These are phyloP conservation scores for Stagonosporopsis tanaceti DNA, from an alignment of 2,329 filamentous ascomycete genomes.

Conservation along the genomic window DNA sequence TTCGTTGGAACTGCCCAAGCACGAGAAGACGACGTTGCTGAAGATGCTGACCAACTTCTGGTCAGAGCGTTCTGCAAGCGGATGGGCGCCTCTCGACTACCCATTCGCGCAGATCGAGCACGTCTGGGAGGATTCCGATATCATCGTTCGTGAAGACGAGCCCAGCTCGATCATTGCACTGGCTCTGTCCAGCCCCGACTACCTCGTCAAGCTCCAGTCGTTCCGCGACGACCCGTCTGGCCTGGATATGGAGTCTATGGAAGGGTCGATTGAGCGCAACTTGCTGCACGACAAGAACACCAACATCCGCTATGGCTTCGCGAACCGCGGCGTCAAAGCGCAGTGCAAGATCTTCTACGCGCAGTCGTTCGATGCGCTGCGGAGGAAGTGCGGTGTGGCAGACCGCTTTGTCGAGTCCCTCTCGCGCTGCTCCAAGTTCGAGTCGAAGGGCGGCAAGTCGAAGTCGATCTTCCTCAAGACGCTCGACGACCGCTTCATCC, in stretches of 20 bases:
- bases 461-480: constrained; percentile 98
- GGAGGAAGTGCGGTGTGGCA: constrained; percentile 89
- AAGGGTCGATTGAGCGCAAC: constrained; percentile 83
- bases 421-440: constrained; percentile 95
- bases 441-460: constrained; percentile 96
- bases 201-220: constrained; percentile 77
- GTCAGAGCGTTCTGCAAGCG: constrained; percentile 95
- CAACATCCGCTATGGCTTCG: constrained; percentile 95
- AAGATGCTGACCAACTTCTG: constrained; percentile 97
- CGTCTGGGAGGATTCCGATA: constrained; percentile 95
- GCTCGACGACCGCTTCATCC: constrained; percentile 88
- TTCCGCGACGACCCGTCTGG: constrained; percentile 59
- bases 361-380: constrained; percentile 94
- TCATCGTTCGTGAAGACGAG: constrained; percentile 96
- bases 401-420: constrained; percentile 95
- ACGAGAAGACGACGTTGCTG: constrained; percentile 92
- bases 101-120: constrained; percentile 84
- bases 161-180: constrained; percentile 96
- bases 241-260: constrained; percentile 47
- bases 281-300: constrained; percentile 85
- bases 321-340: constrained; percentile 91
- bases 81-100: constrained; percentile 92
- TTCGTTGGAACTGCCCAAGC: constrained; percentile 82
- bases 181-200: constrained; percentile 86
- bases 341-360: constrained; percentile 99